These are phyloP conservation scores for Termitomyces sp. DNA, from an alignment of 768 basidiomycete genomes.

Conservation along the genomic window DNA sequence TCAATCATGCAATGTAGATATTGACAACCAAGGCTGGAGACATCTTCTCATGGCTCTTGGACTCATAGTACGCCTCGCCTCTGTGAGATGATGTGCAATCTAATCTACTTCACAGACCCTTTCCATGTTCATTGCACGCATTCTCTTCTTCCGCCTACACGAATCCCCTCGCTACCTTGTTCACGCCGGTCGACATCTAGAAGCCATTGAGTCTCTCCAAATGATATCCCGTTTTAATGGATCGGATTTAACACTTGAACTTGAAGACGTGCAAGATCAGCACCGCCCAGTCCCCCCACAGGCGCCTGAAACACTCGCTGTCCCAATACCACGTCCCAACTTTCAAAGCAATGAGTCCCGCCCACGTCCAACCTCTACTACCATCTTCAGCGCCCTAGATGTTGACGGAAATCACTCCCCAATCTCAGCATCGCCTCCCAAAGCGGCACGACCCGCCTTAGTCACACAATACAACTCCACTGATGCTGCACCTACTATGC, in stretches of 20 bases:
- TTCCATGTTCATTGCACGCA: slow-evolving; percentile 82
- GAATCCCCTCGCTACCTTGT: slow-evolving; percentile 95
- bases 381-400: slow-evolving; percentile 29
- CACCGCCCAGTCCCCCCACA: slow-evolving; percentile 19
- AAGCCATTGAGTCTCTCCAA: slow-evolving; percentile 80
- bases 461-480: slow-evolving; percentile 32
- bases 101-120: slow-evolving; percentile 57
- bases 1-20: slow-evolving; percentile 58
- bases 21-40: slow-evolving; percentile 86
- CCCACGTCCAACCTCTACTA: slow-evolving; percentile 26
- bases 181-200: slow-evolving; percentile 77
- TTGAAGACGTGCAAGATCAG: slow-evolving; percentile 66
- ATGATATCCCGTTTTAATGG: slow-evolving; percentile 89
- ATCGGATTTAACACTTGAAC: slow-evolving; percentile 57
- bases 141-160: slow-evolving; percentile 86
- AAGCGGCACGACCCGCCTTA: slow-evolving; percentile 11
- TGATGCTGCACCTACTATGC: slow-evolving; percentile 24
- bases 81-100: background rate
- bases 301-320: background rate
- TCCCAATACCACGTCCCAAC: slow-evolving; percentile 2
- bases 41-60: slow-evolving; percentile 76
- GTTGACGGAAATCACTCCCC: slow-evolving; percentile 20
- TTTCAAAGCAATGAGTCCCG: slow-evolving; percentile 5
- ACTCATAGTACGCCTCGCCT: slow-evolving; percentile 61
- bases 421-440: background rate